These are phyloP conservation scores for Przewalskia tangutica DNA, from an alignment of 257 asterid species.

Conservation along the genomic window DNA sequence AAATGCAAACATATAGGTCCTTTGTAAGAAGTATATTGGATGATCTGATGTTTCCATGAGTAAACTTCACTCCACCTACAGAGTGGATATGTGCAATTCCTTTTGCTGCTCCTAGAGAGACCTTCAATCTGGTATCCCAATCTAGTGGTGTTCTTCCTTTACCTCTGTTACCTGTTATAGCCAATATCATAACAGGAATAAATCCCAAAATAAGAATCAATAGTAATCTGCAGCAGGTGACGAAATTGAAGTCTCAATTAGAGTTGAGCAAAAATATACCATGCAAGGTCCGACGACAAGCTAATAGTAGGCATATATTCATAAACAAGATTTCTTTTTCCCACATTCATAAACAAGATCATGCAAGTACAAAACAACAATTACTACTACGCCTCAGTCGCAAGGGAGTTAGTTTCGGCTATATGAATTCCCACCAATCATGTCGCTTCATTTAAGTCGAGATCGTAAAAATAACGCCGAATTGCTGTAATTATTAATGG, in stretches of 20 bases:
- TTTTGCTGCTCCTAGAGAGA: conserved; percentile 16
- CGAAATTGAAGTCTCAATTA: neutral
- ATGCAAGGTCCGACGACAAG: neutral
- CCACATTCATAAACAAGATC: neutral
- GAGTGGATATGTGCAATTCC: conserved; percentile 16
- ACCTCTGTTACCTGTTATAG: conserved; percentile 6
- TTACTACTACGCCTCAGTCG: neutral
- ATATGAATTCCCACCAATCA: neutral
- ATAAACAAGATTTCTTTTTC: neutral
- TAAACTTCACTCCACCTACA: conserved; percentile 2
- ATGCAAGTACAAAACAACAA: neutral
- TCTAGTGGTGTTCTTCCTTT: conserved; percentile 3
- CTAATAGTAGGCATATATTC: neutral
- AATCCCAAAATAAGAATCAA: neutral
- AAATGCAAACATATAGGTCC: conserved; percentile 9
- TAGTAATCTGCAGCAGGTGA: neutral
- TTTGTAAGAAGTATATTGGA: conserved; percentile 16
- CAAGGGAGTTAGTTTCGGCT: neutral
- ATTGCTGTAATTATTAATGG: neutral
- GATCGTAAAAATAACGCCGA: neutral
- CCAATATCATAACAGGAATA: neutral
- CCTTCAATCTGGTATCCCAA: conserved; percentile 19
- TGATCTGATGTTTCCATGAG: conserved; percentile 24
- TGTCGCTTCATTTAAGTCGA: neutral
- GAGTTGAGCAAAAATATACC: conserved; percentile 1